phyloP scores from a whole-genome alignment of 371 early-diverging fungal genomes.

The Syncephalastrum contaminatum region DNA sequence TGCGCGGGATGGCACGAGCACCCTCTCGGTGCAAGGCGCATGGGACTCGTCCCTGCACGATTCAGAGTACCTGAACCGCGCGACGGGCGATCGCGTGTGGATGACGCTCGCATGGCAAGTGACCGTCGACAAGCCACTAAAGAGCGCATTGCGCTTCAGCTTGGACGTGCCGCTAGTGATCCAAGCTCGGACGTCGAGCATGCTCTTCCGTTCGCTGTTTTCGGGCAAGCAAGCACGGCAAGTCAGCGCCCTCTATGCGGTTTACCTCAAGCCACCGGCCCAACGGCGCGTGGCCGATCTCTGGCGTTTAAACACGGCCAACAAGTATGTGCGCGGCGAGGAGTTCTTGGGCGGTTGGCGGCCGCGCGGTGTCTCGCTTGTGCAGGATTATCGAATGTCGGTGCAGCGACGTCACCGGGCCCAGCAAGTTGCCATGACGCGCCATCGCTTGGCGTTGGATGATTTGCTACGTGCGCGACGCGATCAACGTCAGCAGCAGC shows the following conservation, averaged over 20 bases:
- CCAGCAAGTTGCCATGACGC: constrained; percentile 50
- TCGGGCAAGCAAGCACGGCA: constrained; percentile 30
- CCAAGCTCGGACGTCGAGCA: constrained; percentile 36
- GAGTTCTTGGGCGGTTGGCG: constrained; percentile 73
- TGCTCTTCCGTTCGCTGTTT: constrained; percentile 32
- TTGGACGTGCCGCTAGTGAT: constrained; percentile 49
- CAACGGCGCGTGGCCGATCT: constrained; percentile 54
- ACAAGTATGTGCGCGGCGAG: constrained; percentile 82
- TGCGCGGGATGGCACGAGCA: constrained; percentile 52
- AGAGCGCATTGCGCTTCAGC: constrained; percentile 36
- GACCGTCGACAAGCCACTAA: constrained; percentile 36
- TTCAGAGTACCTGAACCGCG: constrained; percentile 55
- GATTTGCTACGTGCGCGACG: too few relatives aligned
- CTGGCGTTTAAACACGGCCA: constrained; percentile 70
- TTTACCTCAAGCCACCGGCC: constrained; percentile 53
- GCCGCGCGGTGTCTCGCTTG: constrained; percentile 67
- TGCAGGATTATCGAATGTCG: constrained; percentile 54
- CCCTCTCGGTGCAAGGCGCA: constrained; percentile 47
- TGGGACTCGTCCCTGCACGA: constrained; percentile 81
- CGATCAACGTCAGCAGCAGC: too few relatives aligned
- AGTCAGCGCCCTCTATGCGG: constrained; percentile 45
- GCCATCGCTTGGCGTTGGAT: constrained; percentile 28
- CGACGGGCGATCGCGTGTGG: constrained; percentile 43
- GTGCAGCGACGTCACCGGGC: constrained; percentile 27
- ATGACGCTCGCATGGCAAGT: constrained; percentile 49